These are phyloP conservation scores for Gynochthodes officinalis DNA, from an alignment of 257 asterid species.

Conservation along the genomic window DNA sequence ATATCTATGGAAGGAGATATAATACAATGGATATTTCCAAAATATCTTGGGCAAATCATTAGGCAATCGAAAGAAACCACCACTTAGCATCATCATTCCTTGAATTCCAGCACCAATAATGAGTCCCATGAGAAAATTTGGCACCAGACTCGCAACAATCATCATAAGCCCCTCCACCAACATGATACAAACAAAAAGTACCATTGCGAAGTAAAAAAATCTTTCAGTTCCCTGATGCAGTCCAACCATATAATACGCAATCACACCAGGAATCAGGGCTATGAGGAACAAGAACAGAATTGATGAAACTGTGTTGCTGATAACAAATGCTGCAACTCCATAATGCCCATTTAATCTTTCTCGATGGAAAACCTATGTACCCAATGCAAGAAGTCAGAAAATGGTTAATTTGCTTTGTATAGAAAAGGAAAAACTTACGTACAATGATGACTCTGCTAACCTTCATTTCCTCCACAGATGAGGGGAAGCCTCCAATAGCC, in stretches of 20 bases:
- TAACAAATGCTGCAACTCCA: conserved; percentile 43
- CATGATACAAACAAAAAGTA: conserved; percentile 53
- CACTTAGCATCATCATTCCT: conserved; percentile 62
- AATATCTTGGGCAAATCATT: conserved; percentile 43
- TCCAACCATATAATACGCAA: conserved; percentile 45
- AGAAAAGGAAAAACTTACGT: not conserved
- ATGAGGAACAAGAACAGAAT: conserved; percentile 44
- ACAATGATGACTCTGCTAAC: conserved; percentile 21
- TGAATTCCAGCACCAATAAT: conserved; percentile 52
- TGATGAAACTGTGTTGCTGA: conserved; percentile 55
- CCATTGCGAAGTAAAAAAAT: conserved; percentile 35
- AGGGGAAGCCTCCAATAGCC: conserved; percentile 68
- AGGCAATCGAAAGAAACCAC: conserved; percentile 61
- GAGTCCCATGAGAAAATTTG: conserved; percentile 56
- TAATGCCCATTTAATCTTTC: conserved; percentile 69
- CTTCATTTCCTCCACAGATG: conserved; percentile 61
- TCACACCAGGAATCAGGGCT: conserved; percentile 50
- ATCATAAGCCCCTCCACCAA: conserved; percentile 74
- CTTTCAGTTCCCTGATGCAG: conserved; percentile 29
- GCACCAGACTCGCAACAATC: conserved; percentile 56
- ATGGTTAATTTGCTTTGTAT: not conserved
- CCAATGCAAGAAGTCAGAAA: not conserved
- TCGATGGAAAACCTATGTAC: conserved; percentile 40
- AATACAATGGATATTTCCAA: conserved; percentile 69
- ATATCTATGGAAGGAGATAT: conserved; percentile 52